Conservation (phyloP, 2,329 filamentous ascomycete genomes). For the Podosphaera xanthii region DNA sequence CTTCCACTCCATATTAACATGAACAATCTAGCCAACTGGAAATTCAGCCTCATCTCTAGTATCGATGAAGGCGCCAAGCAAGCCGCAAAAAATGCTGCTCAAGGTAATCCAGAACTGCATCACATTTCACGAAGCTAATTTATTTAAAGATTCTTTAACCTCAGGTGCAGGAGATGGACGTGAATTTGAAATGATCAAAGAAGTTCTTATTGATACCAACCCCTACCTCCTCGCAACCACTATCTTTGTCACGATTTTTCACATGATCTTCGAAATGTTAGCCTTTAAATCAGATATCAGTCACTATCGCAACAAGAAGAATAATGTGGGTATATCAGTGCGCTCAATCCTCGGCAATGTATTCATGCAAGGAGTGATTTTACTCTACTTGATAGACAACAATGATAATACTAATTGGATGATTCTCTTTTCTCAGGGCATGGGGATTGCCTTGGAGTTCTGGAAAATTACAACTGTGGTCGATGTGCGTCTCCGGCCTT, state of each 20-base stretch:
- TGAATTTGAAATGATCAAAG: conserved; percentile 94
- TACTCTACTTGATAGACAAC: conserved; percentile 92
- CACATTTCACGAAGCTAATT: conserved; percentile 3
- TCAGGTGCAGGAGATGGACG: conserved; percentile 65
- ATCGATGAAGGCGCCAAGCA: conserved; percentile 78
- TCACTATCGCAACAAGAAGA: conserved; percentile 99
- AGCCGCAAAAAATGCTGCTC: conserved; percentile 54
- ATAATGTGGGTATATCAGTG: conserved; percentile 88
- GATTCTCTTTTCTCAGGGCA: conserved; percentile 75
- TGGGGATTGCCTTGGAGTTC: conserved; percentile 41
- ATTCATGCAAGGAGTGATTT: conserved; percentile 90
- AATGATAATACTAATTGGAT: conserved; percentile 95
- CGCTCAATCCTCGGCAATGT: conserved; percentile 92
- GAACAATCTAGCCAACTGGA: conserved; percentile 66
- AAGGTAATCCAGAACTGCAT: conserved; percentile 26
- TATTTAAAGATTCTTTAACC: conserved; percentile 17
- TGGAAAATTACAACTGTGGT: conserved; percentile 98
- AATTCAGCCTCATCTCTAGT: conserved; percentile 65
- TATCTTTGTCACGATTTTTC: conserved; percentile 60
- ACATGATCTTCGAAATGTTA: conserved; percentile 86
- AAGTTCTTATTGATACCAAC: conserved; percentile 83
- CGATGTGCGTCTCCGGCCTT: conserved; percentile 56
- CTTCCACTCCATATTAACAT: conserved; percentile 68
- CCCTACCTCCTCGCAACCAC: conserved; percentile 74
- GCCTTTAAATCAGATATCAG: conserved; percentile 95